Percentiles rank a stretch among this genome's conserved stretches.
Conservation (phyloP, 129 eudicot genomes). For the Tanacetum coccineum region DNA sequence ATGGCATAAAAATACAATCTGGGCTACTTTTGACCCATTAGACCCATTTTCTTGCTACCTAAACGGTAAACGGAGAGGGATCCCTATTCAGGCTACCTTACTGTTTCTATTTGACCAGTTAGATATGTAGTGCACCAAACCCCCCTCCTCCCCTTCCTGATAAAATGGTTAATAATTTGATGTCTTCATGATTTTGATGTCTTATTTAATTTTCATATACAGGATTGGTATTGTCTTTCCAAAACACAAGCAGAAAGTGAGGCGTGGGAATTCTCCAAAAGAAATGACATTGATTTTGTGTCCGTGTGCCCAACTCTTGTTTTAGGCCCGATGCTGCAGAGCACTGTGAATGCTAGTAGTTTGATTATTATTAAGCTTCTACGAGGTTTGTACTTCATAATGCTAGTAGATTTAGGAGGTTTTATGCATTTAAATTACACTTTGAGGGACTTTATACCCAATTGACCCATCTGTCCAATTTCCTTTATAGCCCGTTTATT, state of each 20-base stretch:
- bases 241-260: constrained; percentile 76
- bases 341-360: constrained; percentile 60
- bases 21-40: neutral
- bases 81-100: too few relatives aligned
- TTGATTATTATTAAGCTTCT: constrained; percentile 56
- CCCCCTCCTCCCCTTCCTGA: too few relatives aligned
- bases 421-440: too few relatives aligned
- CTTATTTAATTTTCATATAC: constrained; percentile 10
- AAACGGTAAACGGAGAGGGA: too few relatives aligned
- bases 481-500: too few relatives aligned
- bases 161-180: too few relatives aligned
- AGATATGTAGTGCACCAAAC: neutral
- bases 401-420: too few relatives aligned
- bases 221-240: constrained; percentile 83
- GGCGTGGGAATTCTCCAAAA: constrained; percentile 70
- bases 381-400: constrained; percentile 43
- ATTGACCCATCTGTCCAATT: too few relatives aligned
- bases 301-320: constrained; percentile 65
- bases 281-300: constrained; percentile 45
- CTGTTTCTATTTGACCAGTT: neutral
- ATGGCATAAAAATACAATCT: neutral
- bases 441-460: too few relatives aligned
- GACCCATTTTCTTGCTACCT: too few relatives aligned
- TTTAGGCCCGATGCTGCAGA: constrained; percentile 75
- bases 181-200: neutral